A percentile compares a stretch with the other conserved stretches of the same genome.
These are phyloP conservation scores for Evernia prunastri DNA, from an alignment of 495 filamentous ascomycete species.

Conservation along the genomic window DNA sequence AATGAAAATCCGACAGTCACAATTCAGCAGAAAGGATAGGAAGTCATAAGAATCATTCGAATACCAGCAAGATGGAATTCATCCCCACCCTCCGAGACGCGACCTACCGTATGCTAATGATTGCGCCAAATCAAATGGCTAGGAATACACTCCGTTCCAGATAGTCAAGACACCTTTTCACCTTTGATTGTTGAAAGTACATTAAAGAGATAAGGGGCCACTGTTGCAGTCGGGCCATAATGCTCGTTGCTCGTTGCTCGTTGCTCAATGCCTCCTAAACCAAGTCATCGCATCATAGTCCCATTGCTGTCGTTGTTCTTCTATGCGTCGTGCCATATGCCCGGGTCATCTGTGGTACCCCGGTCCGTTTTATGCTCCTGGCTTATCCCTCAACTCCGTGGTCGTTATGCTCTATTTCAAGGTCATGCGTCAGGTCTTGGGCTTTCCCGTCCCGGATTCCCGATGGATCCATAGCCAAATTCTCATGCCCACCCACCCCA, in stretches of 20 bases:
- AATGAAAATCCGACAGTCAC: not conserved
- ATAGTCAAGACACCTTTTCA: not conserved
- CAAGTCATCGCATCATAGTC: not conserved
- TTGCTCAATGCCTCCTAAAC: not conserved
- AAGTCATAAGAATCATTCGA: not conserved
- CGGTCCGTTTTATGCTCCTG: not conserved
- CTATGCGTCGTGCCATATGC: not conserved
- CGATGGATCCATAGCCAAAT: conserved; percentile 1
- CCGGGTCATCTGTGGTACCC: conserved; percentile 16
- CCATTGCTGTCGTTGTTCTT: conserved; percentile 9
- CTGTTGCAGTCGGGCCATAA: not conserved
- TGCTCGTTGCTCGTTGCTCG: too few species aligned
- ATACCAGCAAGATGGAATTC: not conserved
- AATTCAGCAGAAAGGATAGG: not conserved
- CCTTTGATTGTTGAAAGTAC: too few species aligned
- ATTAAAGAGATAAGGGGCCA: not conserved
- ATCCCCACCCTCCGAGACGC: not conserved
- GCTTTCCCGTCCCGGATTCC: not conserved
- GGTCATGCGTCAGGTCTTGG: conserved; percentile 1
- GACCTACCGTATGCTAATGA: not conserved
- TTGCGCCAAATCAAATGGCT: not conserved
- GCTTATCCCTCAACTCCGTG: conserved; percentile 5
- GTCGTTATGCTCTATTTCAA: not conserved
- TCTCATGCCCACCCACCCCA: conserved; percentile 18
- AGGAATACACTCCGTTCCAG: not conserved